These are phyloP conservation scores for Vaccinium corymbosum DNA, from an alignment of 148 eudicot species.

Conservation along the genomic window DNA sequence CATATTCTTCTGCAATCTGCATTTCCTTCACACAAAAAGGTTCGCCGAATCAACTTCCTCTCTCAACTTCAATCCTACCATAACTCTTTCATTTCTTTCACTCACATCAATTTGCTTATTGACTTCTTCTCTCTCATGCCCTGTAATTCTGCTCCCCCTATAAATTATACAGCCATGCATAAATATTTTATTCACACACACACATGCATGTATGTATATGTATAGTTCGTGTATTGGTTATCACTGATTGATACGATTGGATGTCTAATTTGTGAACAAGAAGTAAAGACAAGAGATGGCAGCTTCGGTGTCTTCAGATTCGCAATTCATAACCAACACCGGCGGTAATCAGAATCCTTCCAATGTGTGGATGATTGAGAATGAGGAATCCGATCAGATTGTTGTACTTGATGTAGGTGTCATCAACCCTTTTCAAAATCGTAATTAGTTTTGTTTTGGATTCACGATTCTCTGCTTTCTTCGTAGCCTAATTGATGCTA, in stretches of 20 bases:
- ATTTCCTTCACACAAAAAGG: background rate
- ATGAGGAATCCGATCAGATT: constrained; percentile 62
- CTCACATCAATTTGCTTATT: background rate
- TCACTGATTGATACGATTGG: background rate
- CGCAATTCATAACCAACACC: constrained; percentile 65
- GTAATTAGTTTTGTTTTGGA: background rate
- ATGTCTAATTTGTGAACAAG: constrained; percentile 20
- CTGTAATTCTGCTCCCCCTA: background rate
- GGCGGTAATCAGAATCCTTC: constrained; percentile 29
- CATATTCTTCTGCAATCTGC: too few species aligned
- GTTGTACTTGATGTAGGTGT: constrained; percentile 69
- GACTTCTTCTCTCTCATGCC: background rate
- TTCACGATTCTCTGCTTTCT: background rate
- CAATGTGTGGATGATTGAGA: constrained; percentile 50
- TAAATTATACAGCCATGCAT: background rate
- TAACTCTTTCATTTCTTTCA: background rate
- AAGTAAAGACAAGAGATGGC: constrained; percentile 35
- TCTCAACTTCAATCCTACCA: background rate
- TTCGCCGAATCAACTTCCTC: background rate
- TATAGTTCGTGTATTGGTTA: background rate
- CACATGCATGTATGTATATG: background rate
- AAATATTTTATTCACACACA: background rate
- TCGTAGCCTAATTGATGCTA: background rate
- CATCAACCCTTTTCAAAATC: background rate
- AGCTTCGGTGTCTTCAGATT: constrained; percentile 35